Percentiles rank a stretch among this genome's conserved stretches.
phyloP scores from a whole-genome alignment of 2,329 filamentous ascomycete species.

The Rhytidhysteron rufulum region DNA sequence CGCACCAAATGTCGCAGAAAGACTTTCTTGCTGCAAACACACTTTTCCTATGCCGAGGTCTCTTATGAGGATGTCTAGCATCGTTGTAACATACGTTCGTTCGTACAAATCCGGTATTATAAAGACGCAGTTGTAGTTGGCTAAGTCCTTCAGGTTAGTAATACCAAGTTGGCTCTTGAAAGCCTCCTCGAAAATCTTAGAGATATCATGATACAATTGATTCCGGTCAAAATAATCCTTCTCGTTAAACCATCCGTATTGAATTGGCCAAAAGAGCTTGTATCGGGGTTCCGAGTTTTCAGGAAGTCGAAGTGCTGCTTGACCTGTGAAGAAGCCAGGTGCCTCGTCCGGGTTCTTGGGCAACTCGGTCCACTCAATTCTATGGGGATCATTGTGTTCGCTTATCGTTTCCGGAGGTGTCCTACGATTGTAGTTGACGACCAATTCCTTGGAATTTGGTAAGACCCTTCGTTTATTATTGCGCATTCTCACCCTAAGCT shows the following conservation, averaged over 20 bases:
- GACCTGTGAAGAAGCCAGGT: constrained; percentile 76
- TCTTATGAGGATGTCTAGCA: constrained; percentile 79
- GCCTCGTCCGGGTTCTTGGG: constrained; percentile 55
- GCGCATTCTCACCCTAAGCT: constrained; percentile 87
- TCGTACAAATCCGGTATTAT: constrained; percentile 97
- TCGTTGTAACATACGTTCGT: constrained; percentile 81
- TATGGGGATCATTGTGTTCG: constrained; percentile 89
- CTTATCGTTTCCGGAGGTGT: constrained; percentile 82
- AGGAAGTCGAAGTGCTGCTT: constrained; percentile 78
- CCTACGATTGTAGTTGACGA: constrained; percentile 88
- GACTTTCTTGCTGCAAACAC: constrained; percentile 93
- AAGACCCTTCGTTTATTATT: constrained; percentile 90
- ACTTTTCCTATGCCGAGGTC: constrained; percentile 88
- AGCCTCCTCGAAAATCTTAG: constrained; percentile 79
- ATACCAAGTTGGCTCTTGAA: constrained; percentile 81
- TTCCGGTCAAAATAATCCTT: constrained; percentile 78
- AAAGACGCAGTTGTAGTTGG: constrained; percentile 92
- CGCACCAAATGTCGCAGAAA: constrained; percentile 91
- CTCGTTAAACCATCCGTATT: constrained; percentile 84
- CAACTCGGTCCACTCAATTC: constrained; percentile 93
- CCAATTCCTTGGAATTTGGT: constrained; percentile 95
- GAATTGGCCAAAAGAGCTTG: constrained; percentile 89
- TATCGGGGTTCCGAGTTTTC: constrained; percentile 87
- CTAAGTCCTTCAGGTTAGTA: constrained; percentile 73
- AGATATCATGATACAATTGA: constrained; percentile 80